Evolutionary conservation across 2,329 filamentous ascomycete species (phyloP).

Genomic region (Dothidotthia symphoricarpi): DNA sequence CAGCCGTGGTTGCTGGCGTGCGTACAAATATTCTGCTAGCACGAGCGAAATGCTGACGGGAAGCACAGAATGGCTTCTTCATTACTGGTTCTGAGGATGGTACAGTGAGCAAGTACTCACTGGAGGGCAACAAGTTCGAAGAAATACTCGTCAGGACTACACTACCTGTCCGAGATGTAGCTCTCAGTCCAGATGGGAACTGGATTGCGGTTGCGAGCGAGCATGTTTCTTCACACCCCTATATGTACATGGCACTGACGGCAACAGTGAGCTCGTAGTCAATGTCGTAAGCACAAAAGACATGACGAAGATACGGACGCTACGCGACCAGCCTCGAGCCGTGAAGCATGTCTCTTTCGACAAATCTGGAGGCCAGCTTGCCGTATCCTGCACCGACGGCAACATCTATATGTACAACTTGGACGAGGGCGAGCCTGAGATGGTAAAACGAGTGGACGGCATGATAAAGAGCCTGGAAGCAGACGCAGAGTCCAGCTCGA

Average conservation of each 20-base stretch:
- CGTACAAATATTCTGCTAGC: conserved; percentile 14
- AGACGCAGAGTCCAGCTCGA: conserved; percentile 72
- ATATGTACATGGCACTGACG: conserved; percentile 19
- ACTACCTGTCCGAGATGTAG: conserved; percentile 82
- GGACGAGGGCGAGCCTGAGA: conserved; percentile 71
- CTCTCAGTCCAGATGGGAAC: conserved; percentile 73
- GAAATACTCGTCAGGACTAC: conserved; percentile 78
- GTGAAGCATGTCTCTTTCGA: conserved; percentile 92
- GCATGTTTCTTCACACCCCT: conserved; percentile 44
- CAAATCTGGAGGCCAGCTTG: conserved; percentile 69
- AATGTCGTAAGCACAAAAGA: conserved; percentile 84
- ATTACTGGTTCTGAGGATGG: conserved; percentile 91
- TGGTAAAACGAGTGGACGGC: conserved; percentile 81
- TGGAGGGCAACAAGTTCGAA: conserved; percentile 71
- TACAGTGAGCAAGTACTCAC: conserved; percentile 90
- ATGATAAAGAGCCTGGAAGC: conserved; percentile 76
- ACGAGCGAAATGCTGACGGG: conserved; percentile 14
- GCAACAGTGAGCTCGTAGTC: conserved; percentile 71
- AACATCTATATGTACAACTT: conserved; percentile 87
- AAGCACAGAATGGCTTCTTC: conserved; percentile 69
- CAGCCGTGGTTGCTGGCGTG: conserved; percentile 70
- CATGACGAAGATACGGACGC: conserved; percentile 69
- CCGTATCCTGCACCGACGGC: conserved; percentile 85
- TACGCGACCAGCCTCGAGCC: conserved; percentile 81
- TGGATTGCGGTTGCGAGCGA: conserved; percentile 98